Base-by-base conservation (phyloP, 345 rosid genomes). In the Citrus glauca region DNA sequence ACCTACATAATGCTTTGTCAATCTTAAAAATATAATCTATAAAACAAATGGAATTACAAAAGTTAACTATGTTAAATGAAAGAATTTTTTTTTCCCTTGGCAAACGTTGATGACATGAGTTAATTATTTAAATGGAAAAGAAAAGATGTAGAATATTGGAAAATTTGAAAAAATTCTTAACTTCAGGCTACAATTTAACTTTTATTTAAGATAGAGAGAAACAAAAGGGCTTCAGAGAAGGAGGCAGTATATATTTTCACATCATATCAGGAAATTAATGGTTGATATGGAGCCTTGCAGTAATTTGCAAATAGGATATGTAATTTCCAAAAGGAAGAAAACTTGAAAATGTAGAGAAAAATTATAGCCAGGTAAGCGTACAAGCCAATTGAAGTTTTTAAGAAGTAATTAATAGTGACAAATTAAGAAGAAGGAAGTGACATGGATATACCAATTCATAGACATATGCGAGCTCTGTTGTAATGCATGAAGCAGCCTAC, bases 391-490 rank as follows among this genome's bases (percentile, higher is more conserved):
- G 64, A 57, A 75, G 63, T 55, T 28, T 19, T 22, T 32, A 55
- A 57, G 42, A 48, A 61, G 71, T 68, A 66, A 20, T 8, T 45
- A 8, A 45, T 45, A 4, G 69, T 13, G 30, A 71, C 28, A 62
- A 27, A 38, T 68, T 57, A 35, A 78, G 53, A 33, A 72, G 37
- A 69, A 55, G 59, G 8, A 59, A 64, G 66, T 28, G 35, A 69
- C 63, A 78, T 73, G 28, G 65, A 89, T 93, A 83, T 33, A 95
- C 99, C 96, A 95, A 66, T 88, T 95, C 98, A 84, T 88, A 92
- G 79, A 92, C 89, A 86, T 91, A 91, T 82, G 88, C 94, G 81
- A 95, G 89, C 84, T 95, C 97, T 73, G 91, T 88, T 66, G 92
- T 85, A 81, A 93, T 91, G 84, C 92, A 86, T 57, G 84, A 86